Percentiles rank a stretch among this genome's conserved stretches.
Evolutionary conservation across 2,329 filamentous ascomycete genomes (phyloP).

Genomic region (Cadophora malorum): DNA sequence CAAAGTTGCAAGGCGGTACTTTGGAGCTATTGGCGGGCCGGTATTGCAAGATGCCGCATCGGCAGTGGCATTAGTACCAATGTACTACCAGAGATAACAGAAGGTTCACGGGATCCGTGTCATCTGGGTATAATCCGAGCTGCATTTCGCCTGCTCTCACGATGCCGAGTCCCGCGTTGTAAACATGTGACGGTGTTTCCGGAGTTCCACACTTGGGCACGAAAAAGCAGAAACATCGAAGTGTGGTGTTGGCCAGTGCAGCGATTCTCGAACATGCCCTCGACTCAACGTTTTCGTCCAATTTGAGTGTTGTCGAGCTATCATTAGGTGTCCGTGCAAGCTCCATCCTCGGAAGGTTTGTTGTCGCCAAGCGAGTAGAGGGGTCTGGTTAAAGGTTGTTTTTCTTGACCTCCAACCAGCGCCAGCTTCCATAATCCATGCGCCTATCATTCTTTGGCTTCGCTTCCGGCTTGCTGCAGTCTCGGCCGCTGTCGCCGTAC

Average conservation of each 20-base stretch:
- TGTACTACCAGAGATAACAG: constrained; percentile 20
- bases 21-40: constrained; percentile 1
- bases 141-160: constrained; percentile 7
- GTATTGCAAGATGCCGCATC: constrained; percentile 14
- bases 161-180: constrained; percentile 8
- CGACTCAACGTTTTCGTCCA: constrained; percentile 11
- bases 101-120: neutral
- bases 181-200: constrained; percentile 6
- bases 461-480: constrained; percentile 3
- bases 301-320: neutral
- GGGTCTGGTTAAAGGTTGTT: constrained; percentile 14
- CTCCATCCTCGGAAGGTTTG: constrained; percentile 15
- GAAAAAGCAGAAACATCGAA: constrained; percentile 7
- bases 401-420: neutral
- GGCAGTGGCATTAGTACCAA: constrained; percentile 12
- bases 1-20: neutral
- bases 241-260: neutral
- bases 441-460: neutral
- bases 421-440: constrained; percentile 7
- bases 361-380: constrained; percentile 20
- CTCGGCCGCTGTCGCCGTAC: constrained; percentile 2
- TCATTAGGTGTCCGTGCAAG: neutral
- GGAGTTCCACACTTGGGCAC: constrained; percentile 13
- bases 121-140: constrained; percentile 15
- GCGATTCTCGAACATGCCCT: constrained; percentile 5